Conservation (phyloP, 1,139 yeast species). For the Blastobotrys persicus region DNA sequence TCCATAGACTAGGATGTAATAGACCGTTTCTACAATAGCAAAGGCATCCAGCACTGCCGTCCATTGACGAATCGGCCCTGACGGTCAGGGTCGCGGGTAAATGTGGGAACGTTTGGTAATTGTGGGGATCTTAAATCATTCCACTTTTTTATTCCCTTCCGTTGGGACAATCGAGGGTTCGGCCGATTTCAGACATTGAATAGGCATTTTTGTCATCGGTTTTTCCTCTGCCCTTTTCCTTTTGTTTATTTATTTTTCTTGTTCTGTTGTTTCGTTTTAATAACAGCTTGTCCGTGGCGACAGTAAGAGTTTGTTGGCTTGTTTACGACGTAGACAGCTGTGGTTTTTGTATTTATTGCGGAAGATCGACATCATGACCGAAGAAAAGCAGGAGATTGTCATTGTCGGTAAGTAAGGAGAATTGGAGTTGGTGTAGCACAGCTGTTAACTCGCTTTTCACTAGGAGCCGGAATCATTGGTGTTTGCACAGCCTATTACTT, state of each 20-base stretch:
- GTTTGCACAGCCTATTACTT: conserved; percentile 91
- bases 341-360: neutral
- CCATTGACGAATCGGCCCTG: too few species aligned
- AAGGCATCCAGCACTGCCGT: too few species aligned
- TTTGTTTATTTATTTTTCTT: too few species aligned
- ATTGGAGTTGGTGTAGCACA: neutral
- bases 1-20: too few species aligned
- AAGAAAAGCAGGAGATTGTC: conserved; percentile 36
- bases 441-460: neutral
- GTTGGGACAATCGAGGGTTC: neutral
- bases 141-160: neutral
- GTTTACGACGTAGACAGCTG: neutral
- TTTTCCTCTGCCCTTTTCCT: neutral
- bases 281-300: neutral
- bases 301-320: neutral
- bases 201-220: neutral
- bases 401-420: conserved; percentile 36
- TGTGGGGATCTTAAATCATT: neutral
- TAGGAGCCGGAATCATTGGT: conserved; percentile 94
- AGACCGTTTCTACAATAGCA: too few species aligned
- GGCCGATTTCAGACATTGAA: neutral
- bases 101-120: neutral
- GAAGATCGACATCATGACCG: conserved; percentile 3
- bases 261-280: too few species aligned
- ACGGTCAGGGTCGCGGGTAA: too few species aligned